A percentile compares a stretch with the other conserved stretches of the same genome.
Conservation (phyloP, 2,329 filamentous ascomycete genomes). For the Harringtonia aguacate region DNA sequence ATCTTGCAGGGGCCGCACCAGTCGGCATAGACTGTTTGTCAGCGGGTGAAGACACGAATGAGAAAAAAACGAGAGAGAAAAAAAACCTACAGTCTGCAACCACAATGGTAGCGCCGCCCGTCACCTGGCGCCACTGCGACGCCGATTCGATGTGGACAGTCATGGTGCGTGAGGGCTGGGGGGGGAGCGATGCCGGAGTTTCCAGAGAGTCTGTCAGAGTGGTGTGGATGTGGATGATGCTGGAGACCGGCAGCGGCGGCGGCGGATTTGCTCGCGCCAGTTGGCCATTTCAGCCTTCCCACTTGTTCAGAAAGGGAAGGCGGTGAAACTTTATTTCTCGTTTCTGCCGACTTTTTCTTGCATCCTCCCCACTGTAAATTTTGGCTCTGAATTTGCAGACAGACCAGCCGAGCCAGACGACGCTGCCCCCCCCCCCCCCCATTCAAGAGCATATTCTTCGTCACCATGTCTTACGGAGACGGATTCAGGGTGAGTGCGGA, state of each 20-base stretch:
- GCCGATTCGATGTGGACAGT: slow-evolving; percentile 51
- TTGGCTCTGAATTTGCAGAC: background rate
- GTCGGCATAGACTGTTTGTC: slow-evolving; percentile 70
- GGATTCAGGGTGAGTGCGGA: slow-evolving; percentile 11
- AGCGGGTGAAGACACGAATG: background rate
- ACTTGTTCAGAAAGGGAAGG: slow-evolving; percentile 9
- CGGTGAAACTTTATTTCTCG: slow-evolving; percentile 10
- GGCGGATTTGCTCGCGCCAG: background rate
- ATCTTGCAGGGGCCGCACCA: slow-evolving; percentile 93
- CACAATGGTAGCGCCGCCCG: slow-evolving; percentile 66
- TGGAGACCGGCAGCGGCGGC: no score
- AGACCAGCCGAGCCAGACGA: no score
- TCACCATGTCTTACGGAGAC: slow-evolving; percentile 13
- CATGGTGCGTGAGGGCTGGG: slow-evolving; percentile 30
- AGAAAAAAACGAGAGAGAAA: background rate
- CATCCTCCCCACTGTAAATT: no score
- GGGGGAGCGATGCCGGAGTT: no score
- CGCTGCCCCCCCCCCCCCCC: background rate
- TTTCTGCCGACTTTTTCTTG: slow-evolving; percentile 12
- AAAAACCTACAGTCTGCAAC: slow-evolving; percentile 65
- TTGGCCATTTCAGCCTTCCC: background rate
- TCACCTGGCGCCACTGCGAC: slow-evolving; percentile 60
- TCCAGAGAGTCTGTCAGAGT: no score
- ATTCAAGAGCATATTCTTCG: background rate
- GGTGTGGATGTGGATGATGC: no score